Percentiles rank a stretch among this genome's conserved stretches.
Evolutionary conservation across 805 yeast genomes (phyloP).

Genomic region (Osmozyma mogii): DNA sequence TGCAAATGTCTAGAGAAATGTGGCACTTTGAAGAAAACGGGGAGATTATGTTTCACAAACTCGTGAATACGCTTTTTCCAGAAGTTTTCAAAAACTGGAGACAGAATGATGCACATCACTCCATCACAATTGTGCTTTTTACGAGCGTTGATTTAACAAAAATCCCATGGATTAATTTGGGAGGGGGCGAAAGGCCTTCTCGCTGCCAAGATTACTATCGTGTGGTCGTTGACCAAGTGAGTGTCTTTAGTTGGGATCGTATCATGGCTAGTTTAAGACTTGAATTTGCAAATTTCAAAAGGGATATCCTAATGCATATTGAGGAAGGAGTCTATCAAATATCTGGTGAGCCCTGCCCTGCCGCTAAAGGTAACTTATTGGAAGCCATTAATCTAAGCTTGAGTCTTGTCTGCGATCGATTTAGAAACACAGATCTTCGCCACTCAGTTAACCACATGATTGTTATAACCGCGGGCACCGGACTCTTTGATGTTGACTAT

Average conservation of each 20-base stretch:
- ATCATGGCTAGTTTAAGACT: slow-evolving; percentile 81
- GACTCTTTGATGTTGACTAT: slow-evolving; percentile 86
- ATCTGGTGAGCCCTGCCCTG: slow-evolving; percentile 59
- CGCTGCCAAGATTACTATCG: slow-evolving; percentile 75
- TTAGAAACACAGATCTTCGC: slow-evolving; percentile 76
- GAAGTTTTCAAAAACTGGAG: slow-evolving; percentile 84
- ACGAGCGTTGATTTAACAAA: slow-evolving; percentile 63
- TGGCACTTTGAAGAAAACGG: slow-evolving; percentile 98
- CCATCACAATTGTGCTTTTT: slow-evolving; percentile 82
- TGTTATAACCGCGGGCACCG: slow-evolving; percentile 86
- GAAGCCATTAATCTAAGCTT: slow-evolving; percentile 85
- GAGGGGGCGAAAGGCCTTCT: slow-evolving; percentile 64
- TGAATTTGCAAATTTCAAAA: slow-evolving; percentile 77
- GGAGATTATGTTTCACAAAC: slow-evolving; percentile 84
- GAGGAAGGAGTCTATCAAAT: slow-evolving; percentile 27
- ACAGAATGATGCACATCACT: slow-evolving; percentile 78
- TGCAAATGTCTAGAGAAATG: slow-evolving; percentile 92
- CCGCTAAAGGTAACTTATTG: slow-evolving; percentile 81
- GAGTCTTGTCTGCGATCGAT: slow-evolving; percentile 66
- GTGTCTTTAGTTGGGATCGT: slow-evolving; percentile 80
- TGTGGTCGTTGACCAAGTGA: slow-evolving; percentile 92
- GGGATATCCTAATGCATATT: slow-evolving; percentile 54
- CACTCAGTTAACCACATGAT: slow-evolving; percentile 90
- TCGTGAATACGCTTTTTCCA: slow-evolving; percentile 89
- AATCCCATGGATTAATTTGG: slow-evolving; percentile 47